Evolutionary conservation across 208 protist species (phyloP).

Genomic region (Phytomonas sp.): DNA sequence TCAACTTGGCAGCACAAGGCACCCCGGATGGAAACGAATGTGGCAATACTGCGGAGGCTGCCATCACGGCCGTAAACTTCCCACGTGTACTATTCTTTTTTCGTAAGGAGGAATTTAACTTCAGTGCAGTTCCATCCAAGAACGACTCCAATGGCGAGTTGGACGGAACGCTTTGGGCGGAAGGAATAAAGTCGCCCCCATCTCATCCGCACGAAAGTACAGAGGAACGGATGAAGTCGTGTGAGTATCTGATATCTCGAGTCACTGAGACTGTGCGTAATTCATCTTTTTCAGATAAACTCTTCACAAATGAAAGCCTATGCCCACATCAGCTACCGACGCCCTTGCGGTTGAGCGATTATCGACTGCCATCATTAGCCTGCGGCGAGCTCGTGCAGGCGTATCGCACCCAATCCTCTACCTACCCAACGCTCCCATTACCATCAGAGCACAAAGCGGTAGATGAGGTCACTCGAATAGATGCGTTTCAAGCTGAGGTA

Average conservation of each 20-base stretch:
- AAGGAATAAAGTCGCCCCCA: background rate
- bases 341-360: conserved; percentile 57
- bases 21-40: background rate
- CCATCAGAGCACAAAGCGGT: background rate
- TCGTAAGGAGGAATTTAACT: conserved; percentile 37
- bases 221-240: background rate
- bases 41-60: background rate
- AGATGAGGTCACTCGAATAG: background rate
- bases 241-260: background rate
- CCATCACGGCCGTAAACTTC: conserved; percentile 9
- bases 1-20: background rate
- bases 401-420: conserved; percentile 20
- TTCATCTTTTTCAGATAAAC: background rate
- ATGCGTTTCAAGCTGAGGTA: conserved; percentile 26
- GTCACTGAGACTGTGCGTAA: background rate
- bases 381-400: conserved; percentile 27
- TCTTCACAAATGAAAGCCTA: conserved; percentile 39
- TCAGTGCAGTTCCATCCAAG: background rate
- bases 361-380: conserved; percentile 28
- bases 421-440: conserved; percentile 4
- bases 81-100: conserved; percentile 67
- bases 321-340: conserved; percentile 37
- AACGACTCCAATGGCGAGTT: background rate
- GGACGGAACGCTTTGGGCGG: background rate
- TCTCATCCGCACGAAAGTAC: background rate